These are phyloP conservation scores for Podospora sp. DNA, from an alignment of 495 filamentous ascomycete genomes.

Conservation along the genomic window DNA sequence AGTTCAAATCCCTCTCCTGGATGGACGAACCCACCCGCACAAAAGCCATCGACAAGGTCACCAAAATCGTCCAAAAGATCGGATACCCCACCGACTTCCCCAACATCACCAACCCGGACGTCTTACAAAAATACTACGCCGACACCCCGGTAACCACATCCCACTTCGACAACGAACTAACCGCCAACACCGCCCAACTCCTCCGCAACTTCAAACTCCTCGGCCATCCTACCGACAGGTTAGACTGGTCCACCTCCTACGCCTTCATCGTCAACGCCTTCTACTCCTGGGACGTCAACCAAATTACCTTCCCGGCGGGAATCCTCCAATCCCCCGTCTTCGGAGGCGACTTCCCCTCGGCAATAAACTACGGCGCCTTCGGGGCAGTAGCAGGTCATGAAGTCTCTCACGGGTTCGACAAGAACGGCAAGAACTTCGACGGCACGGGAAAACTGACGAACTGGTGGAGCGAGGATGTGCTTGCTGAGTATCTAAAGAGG, in stretches of 20 bases:
- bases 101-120: constrained; percentile 61
- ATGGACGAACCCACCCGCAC: constrained; percentile 68
- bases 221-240: constrained; percentile 63
- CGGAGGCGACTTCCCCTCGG: constrained; percentile 61
- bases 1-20: constrained; percentile 66
- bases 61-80: constrained; percentile 74
- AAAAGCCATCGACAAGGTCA: constrained; percentile 68
- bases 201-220: constrained; percentile 63
- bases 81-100: constrained; percentile 71
- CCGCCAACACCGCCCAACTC: neutral
- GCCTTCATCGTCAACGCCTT: constrained; percentile 56
- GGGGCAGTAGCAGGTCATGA: constrained; percentile 51
- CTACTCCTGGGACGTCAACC: constrained; percentile 65
- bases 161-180: constrained; percentile 56
- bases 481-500: constrained; percentile 57
- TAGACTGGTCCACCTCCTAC: constrained; percentile 71
- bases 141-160: neutral
- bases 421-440: constrained; percentile 67
- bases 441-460: constrained; percentile 65
- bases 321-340: constrained; percentile 75
- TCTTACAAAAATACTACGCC: constrained; percentile 35
- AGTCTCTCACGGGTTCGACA: constrained; percentile 75
- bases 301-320: constrained; percentile 72
- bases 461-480: constrained; percentile 71
- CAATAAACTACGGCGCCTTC: constrained; percentile 71